Base-by-base conservation (phyloP, 257 asterid genomes). In the Fraxinus cuspidata region DNA sequence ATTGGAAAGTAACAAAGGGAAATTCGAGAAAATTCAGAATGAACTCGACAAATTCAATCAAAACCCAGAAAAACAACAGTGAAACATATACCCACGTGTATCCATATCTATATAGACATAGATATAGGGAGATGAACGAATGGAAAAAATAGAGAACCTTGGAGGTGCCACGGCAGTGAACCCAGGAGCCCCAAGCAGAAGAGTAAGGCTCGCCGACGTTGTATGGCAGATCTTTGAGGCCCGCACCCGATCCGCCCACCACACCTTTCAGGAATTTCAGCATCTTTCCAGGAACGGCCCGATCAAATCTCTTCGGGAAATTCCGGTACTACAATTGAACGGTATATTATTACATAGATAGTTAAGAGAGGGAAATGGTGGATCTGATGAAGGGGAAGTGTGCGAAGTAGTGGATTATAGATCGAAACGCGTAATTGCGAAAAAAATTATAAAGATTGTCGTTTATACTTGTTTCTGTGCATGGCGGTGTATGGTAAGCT, bases 161-260 rank as follows among this genome's bases (percentile, higher is more conserved):
- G 25, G 97, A 91, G 85, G 96, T 90, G 77, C 97, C 99, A 37
- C 97, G 97, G 78, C 83, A 81, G 87, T 96, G 99, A 75, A 91
- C 89, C 99, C 98, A 96, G 29, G 98, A 93, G 77, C 98, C 99
- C 99, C 99, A 96, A 78, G 97, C 90, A 68, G 96, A 87, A 47
- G 97, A 87, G 89, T 96, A 93, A 44, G 99, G 98, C 88, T 96
- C 99, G 40, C 97, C 98, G 81, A 96, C 86, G 87, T 86, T 89
- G 86, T 96, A 93, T 7, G 99, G 99, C 78, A 96, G 96, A 96
- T 96, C 98, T 81, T 93, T 93, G 68, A 92, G 87, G 85, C 97
- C 99, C 60, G 98, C 74, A 5, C 93, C 95, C 83, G 99, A 93
- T 90, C 99, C 98, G 82, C 51, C 92, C 19, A 96, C 99, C 70